Percentiles rank a stretch among this genome's conserved stretches.
Conservation (phyloP, 805 yeast species). For the Hanseniaspora hatyaiensis region DNA sequence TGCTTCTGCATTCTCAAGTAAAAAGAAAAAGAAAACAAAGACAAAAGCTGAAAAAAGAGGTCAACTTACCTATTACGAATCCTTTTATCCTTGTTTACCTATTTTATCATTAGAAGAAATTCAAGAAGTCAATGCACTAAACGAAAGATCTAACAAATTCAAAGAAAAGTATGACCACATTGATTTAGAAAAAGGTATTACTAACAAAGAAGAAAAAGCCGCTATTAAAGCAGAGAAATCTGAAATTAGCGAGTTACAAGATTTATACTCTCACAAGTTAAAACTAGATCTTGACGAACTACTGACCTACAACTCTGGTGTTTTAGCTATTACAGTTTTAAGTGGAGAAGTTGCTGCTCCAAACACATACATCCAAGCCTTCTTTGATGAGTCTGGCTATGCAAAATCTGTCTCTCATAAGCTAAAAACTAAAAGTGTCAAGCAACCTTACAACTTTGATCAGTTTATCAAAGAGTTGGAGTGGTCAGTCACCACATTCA, state of each 20-base stretch:
- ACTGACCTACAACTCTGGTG: constrained; percentile 55
- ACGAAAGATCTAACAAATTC: constrained; percentile 31
- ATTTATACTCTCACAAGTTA: constrained; percentile 33
- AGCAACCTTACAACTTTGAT: constrained; percentile 52
- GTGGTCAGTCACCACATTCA: constrained; percentile 53
- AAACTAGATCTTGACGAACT: constrained; percentile 50
- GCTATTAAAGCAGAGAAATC: constrained; percentile 26
- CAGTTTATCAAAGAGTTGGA: constrained; percentile 65
- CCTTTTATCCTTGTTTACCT: constrained; percentile 76
- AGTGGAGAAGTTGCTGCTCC: constrained; percentile 45
- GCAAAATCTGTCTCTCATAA: constrained; percentile 48
- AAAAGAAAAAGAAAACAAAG: constrained; percentile 7
- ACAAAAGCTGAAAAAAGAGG: constrained; percentile 35
- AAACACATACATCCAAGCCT: constrained; percentile 60
- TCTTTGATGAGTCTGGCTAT: constrained; percentile 64
- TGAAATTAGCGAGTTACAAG: constrained; percentile 31
- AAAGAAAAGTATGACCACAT: constrained; percentile 26
- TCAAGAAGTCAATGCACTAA: constrained; percentile 41
- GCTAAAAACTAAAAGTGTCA: constrained; percentile 30
- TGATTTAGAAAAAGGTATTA: constrained; percentile 28
- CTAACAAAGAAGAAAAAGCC: constrained; percentile 25
- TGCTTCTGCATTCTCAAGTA: constrained; percentile 35
- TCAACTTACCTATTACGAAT: constrained; percentile 52
- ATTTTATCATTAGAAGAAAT: constrained; percentile 68
- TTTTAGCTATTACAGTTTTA: constrained; percentile 53